Percentiles rank a stretch among this genome's conserved stretches.
Evolutionary conservation across 129 eudicot genomes (phyloP).

Genomic region (Arctium minus): DNA sequence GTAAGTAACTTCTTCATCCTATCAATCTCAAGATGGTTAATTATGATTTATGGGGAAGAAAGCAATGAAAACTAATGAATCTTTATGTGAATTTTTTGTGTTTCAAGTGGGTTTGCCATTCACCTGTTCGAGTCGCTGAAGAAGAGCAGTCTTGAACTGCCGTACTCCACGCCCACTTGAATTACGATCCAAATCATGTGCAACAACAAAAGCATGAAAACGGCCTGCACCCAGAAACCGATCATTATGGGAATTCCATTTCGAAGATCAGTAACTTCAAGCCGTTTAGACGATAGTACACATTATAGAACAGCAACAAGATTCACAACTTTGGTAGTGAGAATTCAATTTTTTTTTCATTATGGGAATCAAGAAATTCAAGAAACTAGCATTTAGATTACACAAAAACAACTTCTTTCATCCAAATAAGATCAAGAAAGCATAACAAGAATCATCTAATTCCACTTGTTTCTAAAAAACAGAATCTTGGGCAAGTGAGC

Average conservation of each 20-base stretch:
- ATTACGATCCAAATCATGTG: constrained; percentile 88
- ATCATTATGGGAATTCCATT: neutral
- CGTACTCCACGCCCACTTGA: constrained; percentile 94
- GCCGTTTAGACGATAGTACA: neutral
- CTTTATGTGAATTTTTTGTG: neutral
- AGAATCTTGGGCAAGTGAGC: constrained; percentile 12
- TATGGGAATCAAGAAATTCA: constrained; percentile 14
- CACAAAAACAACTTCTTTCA: neutral
- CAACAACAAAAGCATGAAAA: constrained; percentile 91
- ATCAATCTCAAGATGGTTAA: constrained; percentile 7
- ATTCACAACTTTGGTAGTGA: neutral
- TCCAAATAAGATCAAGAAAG: neutral
- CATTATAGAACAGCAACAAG: neutral
- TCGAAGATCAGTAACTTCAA: neutral
- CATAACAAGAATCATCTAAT: neutral
- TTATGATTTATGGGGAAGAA: neutral
- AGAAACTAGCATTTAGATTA: neutral
- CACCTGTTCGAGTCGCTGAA: constrained; percentile 94
- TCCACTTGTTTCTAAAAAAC: neutral
- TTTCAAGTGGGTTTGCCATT: neutral
- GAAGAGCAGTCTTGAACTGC: constrained; percentile 93
- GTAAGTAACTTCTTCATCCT: constrained; percentile 85
- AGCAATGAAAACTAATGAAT: neutral
- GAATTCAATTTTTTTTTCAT: constrained; percentile 6
- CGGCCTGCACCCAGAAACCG: constrained; percentile 63